Evolutionary conservation across 192 early-diverging fungal species (phyloP), one percentile per base, ranked within the genome.

Genomic region (Powellomyces hirtus): DNA sequence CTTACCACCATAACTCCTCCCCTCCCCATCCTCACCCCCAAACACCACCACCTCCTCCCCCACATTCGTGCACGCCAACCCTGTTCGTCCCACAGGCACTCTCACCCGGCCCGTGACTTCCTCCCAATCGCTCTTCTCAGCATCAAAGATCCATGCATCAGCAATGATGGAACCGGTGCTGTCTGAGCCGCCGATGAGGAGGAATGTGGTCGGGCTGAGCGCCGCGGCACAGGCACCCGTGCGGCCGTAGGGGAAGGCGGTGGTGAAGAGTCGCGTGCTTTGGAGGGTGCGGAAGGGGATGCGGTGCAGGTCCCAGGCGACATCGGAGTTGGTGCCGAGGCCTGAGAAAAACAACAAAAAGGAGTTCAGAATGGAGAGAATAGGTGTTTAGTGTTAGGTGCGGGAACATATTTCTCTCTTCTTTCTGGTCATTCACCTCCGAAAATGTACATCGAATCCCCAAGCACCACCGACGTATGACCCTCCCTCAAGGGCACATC

Each of bases 121-220:
- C 1, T 22, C 42, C 70, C 70, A 72, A 0, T 44, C 14, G 18
- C n/a, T 4, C 13, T 6, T 18, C 0, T 38, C 42, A 24, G 52
- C 59, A 46, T 34, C 24, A 57, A 45, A 72, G 7, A 64, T 42
- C 70, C 70, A 72, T 5, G 70, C 70, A 26, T 72, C 70, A 6
- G 16, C 29, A 0, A 72, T 18, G 13, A 26, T 3, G 0, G 27
- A 36, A 18, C 38, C 37, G 11, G 20, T 14, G 24, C 16, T 27
- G 0, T 20, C 36, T 22, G 20, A 44, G 0, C 70, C 70, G 18
- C 70, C 70, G 24, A 64, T 22, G 18, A 72, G 37, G 16, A 72
- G 6, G 62, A 72, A 64, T 22, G 70, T 22, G 0, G 70, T 65
- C 34, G 38, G 55, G 62, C 65, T 72, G 22, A 64, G 37, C 24